Evolutionary conservation across 2,329 filamentous ascomycete genomes (phyloP).

Genomic region (Rutstroemia sp.): DNA sequence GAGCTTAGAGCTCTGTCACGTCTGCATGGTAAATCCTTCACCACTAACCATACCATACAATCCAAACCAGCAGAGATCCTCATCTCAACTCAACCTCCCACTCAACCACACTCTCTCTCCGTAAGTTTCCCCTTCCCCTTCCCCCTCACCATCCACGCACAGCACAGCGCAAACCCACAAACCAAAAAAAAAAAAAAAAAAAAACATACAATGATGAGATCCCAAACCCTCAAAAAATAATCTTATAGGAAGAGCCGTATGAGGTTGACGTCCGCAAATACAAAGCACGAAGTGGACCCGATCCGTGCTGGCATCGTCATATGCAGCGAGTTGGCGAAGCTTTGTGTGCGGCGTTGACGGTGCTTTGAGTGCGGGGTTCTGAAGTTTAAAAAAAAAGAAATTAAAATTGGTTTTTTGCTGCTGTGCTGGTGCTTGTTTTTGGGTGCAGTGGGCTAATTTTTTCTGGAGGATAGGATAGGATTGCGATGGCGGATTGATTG

Average conservation of each 20-base stretch:
- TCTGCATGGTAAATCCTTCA: not conserved
- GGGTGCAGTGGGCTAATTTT: not conserved
- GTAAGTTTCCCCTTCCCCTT: not conserved
- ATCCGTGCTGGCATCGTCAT: constrained; percentile 24
- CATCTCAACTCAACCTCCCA: not conserved
- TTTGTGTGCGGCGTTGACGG: constrained; percentile 18
- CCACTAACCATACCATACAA: not conserved
- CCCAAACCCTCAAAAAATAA: constrained; percentile 20
- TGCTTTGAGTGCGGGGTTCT: constrained; percentile 28
- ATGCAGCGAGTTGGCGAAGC: constrained; percentile 19
- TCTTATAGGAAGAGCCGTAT: constrained; percentile 29
- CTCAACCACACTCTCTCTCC: not conserved
- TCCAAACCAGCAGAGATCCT: not conserved
- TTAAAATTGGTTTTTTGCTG: not conserved
- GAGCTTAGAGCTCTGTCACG: too few species aligned
- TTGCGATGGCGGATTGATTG: too few species aligned
- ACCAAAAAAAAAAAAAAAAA: not conserved
- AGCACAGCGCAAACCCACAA: not conserved
- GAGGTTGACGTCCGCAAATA: constrained; percentile 18
- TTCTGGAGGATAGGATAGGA: too few species aligned
- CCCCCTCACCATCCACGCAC: not conserved
- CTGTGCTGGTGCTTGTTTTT: not conserved
- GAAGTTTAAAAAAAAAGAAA: constrained; percentile 11
- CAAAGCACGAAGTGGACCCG: constrained; percentile 1
- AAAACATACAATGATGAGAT: constrained; percentile 25